Evolutionary conservation across 2,329 filamentous ascomycete genomes (phyloP), one percentile per base, ranked within the genome.

Genomic region (Fusarium fracticaudum): DNA sequence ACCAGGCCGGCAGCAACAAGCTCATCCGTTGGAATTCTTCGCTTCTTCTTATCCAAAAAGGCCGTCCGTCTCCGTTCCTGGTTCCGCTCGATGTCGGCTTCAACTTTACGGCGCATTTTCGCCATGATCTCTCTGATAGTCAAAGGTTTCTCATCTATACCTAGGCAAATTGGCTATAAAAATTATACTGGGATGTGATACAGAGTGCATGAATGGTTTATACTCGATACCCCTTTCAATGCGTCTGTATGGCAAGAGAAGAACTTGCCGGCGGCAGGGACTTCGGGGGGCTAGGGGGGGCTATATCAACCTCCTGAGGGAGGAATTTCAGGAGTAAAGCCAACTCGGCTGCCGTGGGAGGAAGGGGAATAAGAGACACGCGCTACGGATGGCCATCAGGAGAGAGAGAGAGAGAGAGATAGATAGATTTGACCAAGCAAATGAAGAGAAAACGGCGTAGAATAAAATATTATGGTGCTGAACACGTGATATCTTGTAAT

Each of bases 21-120:
- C 0, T 35, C 31, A 35, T 35, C 22, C 0, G 48, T 20, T 20
- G 31, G 22, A 4, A 6, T 6, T 2, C 22, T 51, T 51, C 0
- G 17, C 22, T 24, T 51, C 48, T 35, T 51, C 12, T 18, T 12
- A 12, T 44, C 10, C 41, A 18, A 44, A 41, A 41, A 41, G 3
- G 14, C 35, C 35, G 15, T 15, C 35, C 15, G 5, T 29, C 9
- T 29, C 4, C 8, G 13, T 11, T 47, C 9, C 44, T 29, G 29
- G 29, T 29, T 31, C n/a, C 11, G 11, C 43, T 45, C 43, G 24
- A 9, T 45, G 11, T 45, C 43, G 43, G 43, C 24, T 47, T 26
- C 44, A 20, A 20, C 12, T 4, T 14, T 47, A 4, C 18, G 12
- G 24, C 18, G 44, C 1, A 20, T 26, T 3, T 4, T 10, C 5